Evolutionary conservation across 148 eudicot genomes (phyloP).

Genomic region (Polygonum maritimum): DNA sequence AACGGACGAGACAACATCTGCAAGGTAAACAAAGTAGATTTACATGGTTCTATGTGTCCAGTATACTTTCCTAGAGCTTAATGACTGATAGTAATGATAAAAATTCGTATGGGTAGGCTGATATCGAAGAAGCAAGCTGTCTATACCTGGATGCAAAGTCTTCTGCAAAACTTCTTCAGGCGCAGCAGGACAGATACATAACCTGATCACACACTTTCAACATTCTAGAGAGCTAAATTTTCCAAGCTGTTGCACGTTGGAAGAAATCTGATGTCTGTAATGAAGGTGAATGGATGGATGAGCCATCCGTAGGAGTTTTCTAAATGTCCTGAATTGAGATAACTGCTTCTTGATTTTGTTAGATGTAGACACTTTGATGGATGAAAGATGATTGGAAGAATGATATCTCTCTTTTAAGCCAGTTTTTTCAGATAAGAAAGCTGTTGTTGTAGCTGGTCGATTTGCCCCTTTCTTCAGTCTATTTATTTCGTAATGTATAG

Average conservation of each 20-base stretch:
- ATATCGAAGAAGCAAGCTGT: constrained; percentile 72
- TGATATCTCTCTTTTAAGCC: neutral
- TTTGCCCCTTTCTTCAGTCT: too few relatives aligned
- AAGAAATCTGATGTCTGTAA: neutral
- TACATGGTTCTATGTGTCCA: neutral
- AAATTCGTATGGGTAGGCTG: constrained; percentile 37
- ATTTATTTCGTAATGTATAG: too few relatives aligned
- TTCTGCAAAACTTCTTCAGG: constrained; percentile 91
- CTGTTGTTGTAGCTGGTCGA: too few relatives aligned
- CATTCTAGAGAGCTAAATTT: neutral
- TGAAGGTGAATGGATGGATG: neutral
- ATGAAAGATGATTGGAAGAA: neutral
- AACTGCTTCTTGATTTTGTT: neutral
- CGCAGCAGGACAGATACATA: constrained; percentile 94
- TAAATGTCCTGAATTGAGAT: neutral
- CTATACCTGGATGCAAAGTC: constrained; percentile 88
- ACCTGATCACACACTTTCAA: constrained; percentile 26
- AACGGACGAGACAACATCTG: constrained; percentile 88
- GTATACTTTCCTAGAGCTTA: neutral
- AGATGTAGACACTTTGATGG: neutral
- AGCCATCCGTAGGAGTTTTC: neutral
- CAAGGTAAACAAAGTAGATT: constrained; percentile 49
- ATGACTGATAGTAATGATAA: neutral
- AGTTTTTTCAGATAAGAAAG: neutral
- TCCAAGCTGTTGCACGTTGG: neutral